phyloP scores from a whole-genome alignment of 441 rosid species.

The Daphne laureola region DNA sequence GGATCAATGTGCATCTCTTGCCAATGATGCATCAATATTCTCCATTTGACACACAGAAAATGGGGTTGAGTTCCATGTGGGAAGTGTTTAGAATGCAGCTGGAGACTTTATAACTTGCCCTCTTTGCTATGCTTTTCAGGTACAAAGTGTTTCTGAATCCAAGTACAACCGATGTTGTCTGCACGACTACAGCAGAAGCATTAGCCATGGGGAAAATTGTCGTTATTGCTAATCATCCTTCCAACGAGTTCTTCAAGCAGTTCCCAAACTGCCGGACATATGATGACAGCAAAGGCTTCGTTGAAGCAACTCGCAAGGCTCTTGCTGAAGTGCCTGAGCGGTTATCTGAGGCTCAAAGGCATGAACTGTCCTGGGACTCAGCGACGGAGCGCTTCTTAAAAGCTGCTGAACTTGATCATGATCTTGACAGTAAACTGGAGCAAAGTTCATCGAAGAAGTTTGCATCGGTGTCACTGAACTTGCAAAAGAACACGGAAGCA shows the following conservation, averaged over 20 bases:
- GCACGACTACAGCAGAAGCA: conserved; percentile 97
- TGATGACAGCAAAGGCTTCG: conserved; percentile 42
- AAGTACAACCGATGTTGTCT: conserved; percentile 95
- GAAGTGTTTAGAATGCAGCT: no score
- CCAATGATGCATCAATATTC: no score
- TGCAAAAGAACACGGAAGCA: conserved; percentile 46
- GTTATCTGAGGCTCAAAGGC: conserved; percentile 53
- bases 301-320: conserved; percentile 45
- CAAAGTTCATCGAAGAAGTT: conserved; percentile 26
- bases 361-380: conserved; percentile 85
- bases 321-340: conserved; percentile 60
- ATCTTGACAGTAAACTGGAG: conserved; percentile 8
- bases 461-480: conserved; percentile 46
- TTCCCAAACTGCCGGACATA: conserved; percentile 72
- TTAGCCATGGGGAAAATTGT: conserved; percentile 93
- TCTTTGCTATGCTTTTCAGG: conserved; percentile 30
- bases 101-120: neutral
- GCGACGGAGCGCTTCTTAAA: conserved; percentile 76
- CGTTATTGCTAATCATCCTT: conserved; percentile 76
- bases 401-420: conserved; percentile 43
- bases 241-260: conserved; percentile 91
- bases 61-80: no score
- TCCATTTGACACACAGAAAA: no score
- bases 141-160: conserved; percentile 94
- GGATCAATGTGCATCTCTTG: no score